A percentile compares a stretch with the other conserved stretches of the same genome.
These are phyloP conservation scores for Trichopus zeylanicus DNA, from an alignment of 116 monocot species.

Conservation along the genomic window DNA sequence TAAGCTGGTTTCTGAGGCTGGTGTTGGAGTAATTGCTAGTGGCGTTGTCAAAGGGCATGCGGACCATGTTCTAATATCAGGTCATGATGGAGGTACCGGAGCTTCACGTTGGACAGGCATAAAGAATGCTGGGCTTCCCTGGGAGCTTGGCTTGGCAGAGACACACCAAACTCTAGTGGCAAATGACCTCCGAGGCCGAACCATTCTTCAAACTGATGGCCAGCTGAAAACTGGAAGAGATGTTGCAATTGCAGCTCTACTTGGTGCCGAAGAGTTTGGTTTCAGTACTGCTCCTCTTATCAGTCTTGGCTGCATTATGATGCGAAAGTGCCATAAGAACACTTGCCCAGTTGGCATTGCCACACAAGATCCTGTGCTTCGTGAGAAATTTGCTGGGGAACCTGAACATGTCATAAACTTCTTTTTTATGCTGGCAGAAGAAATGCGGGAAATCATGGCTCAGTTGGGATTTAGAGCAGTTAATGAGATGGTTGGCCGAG, in stretches of 20 bases:
- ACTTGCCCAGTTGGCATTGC: constrained; percentile 93
- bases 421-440: constrained; percentile 96
- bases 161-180: constrained; percentile 95
- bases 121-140: constrained; percentile 95
- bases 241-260: constrained; percentile 86
- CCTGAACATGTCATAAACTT: constrained; percentile 92
- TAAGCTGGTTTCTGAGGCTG: constrained; percentile 94
- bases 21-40: constrained; percentile 96
- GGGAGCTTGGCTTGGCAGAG: constrained; percentile 98
- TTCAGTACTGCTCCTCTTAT: constrained; percentile 98
- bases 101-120: constrained; percentile 99
- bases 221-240: constrained; percentile 96
- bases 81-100: constrained; percentile 97
- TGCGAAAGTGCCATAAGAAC: constrained; percentile 91
- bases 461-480: constrained; percentile 72
- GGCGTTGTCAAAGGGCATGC: constrained; percentile 99
- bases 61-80: constrained; percentile 93
- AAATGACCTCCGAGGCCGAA: constrained; percentile 92
- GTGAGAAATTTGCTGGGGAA: constrained; percentile 80
- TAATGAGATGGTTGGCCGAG: constrained; percentile 87
- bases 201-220: constrained; percentile 95
- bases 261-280: constrained; percentile 98
- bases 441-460: constrained; percentile 92
- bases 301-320: constrained; percentile 97
- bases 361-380: constrained; percentile 80